phyloP scores from a whole-genome alignment of 176 grass and related monocot genomes.

The Aechmea fasciata region DNA sequence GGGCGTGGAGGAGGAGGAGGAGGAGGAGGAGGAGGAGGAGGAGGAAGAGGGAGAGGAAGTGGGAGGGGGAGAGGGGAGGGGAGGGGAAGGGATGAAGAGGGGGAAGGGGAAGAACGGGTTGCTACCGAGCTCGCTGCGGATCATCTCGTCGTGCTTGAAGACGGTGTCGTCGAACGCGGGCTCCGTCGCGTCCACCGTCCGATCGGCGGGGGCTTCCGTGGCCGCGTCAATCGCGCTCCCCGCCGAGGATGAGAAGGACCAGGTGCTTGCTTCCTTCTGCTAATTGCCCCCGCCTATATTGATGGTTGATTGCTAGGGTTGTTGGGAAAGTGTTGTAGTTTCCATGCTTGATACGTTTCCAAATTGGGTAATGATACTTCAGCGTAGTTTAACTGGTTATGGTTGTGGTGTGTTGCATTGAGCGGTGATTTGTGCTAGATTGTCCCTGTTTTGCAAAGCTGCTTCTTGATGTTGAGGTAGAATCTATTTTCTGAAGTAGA shows the following conservation, averaged over 20 bases:
- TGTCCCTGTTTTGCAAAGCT: too few relatives aligned
- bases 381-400: too few relatives aligned
- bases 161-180: slow-evolving; percentile 95
- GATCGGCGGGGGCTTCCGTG: slow-evolving; percentile 89
- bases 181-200: slow-evolving; percentile 85
- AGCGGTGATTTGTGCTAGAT: neutral
- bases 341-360: neutral
- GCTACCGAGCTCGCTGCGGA: slow-evolving; percentile 90
- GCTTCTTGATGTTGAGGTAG: too few relatives aligned
- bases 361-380: too few relatives aligned
- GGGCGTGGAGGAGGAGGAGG: slow-evolving; percentile 12
- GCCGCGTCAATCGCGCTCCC: slow-evolving; percentile 75
- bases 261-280: slow-evolving; percentile 30
- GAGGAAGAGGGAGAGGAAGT: neutral
- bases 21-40: slow-evolving; percentile 16
- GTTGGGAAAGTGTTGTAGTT: slow-evolving; percentile 10
- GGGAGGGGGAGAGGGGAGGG: slow-evolving; percentile 12
- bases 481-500: too few relatives aligned
- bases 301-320: slow-evolving; percentile 1
- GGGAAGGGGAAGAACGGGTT: slow-evolving; percentile 74
- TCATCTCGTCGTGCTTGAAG: slow-evolving; percentile 98
- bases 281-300: slow-evolving; percentile 13
- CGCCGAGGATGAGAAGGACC: slow-evolving; percentile 92
- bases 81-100: slow-evolving; percentile 47
- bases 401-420: neutral